A percentile compares a stretch with the other conserved stretches of the same genome.
phyloP scores from a whole-genome alignment of 192 early-diverging fungal genomes.

The Gigaspora rosea region DNA sequence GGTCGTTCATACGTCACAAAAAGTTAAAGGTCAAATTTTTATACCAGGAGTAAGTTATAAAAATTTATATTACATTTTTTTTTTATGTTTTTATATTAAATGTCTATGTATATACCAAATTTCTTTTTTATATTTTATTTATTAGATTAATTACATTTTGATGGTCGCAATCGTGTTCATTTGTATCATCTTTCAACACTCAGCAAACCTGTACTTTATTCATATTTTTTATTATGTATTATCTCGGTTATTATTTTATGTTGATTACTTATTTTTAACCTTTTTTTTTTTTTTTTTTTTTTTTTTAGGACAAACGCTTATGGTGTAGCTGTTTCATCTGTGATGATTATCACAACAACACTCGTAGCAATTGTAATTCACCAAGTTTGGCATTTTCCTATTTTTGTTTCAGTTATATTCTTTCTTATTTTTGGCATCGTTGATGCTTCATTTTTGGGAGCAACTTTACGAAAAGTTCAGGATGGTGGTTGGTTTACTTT shows the following conservation, averaged over 20 bases:
- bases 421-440: slow-evolving; percentile 34
- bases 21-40: slow-evolving; percentile 46
- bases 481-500: slow-evolving; percentile 37
- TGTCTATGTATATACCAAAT: not conserved
- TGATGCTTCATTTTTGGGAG: slow-evolving; percentile 28
- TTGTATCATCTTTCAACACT: slow-evolving; percentile 40
- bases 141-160: slow-evolving; percentile 46
- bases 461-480: slow-evolving; percentile 31
- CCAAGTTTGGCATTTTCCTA: slow-evolving; percentile 30
- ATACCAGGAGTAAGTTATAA: slow-evolving; percentile 40
- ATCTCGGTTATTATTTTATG: not conserved
- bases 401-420: slow-evolving; percentile 27
- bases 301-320: slow-evolving; percentile 40
- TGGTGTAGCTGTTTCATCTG: slow-evolving; percentile 37
- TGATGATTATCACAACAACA: slow-evolving; percentile 19
- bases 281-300: too few relatives aligned
- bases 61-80: not conserved
- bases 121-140: not conserved
- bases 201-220: slow-evolving; percentile 44
- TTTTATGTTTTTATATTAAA: not conserved
- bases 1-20: slow-evolving; percentile 44
- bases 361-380: slow-evolving; percentile 10
- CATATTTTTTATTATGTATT: slow-evolving; percentile 39
- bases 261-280: not conserved
- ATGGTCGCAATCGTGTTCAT: slow-evolving; percentile 45